Evolutionary conservation across 805 yeast genomes (phyloP).

Genomic region (Teunomyces kruisii): DNA sequence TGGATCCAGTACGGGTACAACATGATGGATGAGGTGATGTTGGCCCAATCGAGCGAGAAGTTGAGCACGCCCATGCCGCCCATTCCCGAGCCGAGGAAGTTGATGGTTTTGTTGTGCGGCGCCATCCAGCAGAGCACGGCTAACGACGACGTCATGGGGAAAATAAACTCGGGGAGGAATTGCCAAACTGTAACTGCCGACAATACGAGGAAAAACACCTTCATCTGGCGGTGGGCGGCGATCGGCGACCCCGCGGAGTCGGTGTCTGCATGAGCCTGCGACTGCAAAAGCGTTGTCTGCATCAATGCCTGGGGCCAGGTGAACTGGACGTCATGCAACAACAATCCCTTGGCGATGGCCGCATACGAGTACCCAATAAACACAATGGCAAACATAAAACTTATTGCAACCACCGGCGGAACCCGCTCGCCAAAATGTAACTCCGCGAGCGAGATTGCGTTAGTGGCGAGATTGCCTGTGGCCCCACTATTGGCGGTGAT

Average conservation of each 20-base stretch:
- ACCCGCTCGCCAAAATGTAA: slow-evolving; percentile 41
- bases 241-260: slow-evolving; percentile 12
- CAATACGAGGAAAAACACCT: slow-evolving; percentile 36
- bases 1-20: slow-evolving; percentile 54
- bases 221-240: slow-evolving; percentile 31
- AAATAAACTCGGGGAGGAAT: slow-evolving; percentile 47
- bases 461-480: slow-evolving; percentile 51
- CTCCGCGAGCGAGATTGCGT: slow-evolving; percentile 47
- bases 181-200: slow-evolving; percentile 44
- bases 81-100: slow-evolving; percentile 52
- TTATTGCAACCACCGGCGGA: slow-evolving; percentile 35
- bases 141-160: slow-evolving; percentile 49
- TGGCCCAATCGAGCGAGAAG: slow-evolving; percentile 52
- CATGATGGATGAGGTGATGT: slow-evolving; percentile 51
- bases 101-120: slow-evolving; percentile 38
- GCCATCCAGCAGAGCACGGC: slow-evolving; percentile 52
- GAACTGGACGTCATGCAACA: slow-evolving; percentile 49
- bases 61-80: slow-evolving; percentile 54
- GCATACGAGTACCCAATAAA: slow-evolving; percentile 55
- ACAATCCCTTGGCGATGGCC: slow-evolving; percentile 46
- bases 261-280: slow-evolving; percentile 21
- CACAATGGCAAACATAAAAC: slow-evolving; percentile 52
- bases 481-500: slow-evolving; percentile 54
- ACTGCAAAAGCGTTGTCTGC: slow-evolving; percentile 48
- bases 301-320: slow-evolving; percentile 51